Base-by-base conservation (phyloP, 495 filamentous ascomycete species). In the Tuber indicum region DNA sequence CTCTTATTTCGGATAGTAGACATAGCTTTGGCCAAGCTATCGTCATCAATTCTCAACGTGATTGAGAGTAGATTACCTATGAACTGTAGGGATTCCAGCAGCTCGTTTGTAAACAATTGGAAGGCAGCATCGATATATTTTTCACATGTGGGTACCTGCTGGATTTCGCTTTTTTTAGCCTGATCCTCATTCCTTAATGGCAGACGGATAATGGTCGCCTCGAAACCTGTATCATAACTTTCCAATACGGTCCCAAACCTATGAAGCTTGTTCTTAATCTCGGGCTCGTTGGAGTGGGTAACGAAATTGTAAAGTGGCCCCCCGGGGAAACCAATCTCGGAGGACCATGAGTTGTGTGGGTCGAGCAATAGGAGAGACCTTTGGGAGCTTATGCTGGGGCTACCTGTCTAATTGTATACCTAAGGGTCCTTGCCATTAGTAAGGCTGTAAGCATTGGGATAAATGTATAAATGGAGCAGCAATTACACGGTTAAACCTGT, bases 321-420 rank as follows among this genome's bases (percentile, higher is more conserved):
- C 43, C 85, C 84, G 44, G 84, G 79, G 23, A 82, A 69, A 19
- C 71, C 74, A 10, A 82, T 36, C 0, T 75, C 69, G 36, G 45
- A 69, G 9, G 86, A 87, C 86, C 86, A 87, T 52, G 78, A 77
- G 43, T 82, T 52, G 75, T 87, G 86, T 32, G 86, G 86, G 79
- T 87, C 86, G 16, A 86, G 80, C n/a, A 87, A 80, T 17, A 86
- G 76, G 23, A 87, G 76, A 3, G 75, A 82, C 3, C 79, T 75
- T 39, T 83, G 77, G 39, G 85, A 86, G 23, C 85, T 70, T 46
- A 87, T 84, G 32, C 83, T 84, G 12, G 86, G 86, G 12, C 81
- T 84, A 78, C 86, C 86, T 0, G 86, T 86, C 84, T 84, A 87
- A 74, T 87, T 86, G 70, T 86, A 87, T 3, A 86, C 85, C 85